phyloP scores from a whole-genome alignment of 75 land plant species.

The Picea sitchensis region DNA sequence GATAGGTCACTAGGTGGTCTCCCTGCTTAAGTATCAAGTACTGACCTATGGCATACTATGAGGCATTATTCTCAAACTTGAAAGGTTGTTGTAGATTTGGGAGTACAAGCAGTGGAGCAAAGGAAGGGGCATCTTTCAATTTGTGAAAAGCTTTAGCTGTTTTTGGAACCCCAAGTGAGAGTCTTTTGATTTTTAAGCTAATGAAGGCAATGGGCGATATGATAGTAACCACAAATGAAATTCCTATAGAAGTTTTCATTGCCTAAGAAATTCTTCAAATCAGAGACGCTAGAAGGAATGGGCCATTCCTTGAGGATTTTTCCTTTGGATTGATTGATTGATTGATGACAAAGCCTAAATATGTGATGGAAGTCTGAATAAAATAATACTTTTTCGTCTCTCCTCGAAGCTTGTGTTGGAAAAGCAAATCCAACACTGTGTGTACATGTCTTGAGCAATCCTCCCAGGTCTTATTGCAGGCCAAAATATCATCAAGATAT shows the following conservation, averaged over 20 bases:
- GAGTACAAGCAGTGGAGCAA: not conserved
- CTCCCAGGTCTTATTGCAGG: not conserved
- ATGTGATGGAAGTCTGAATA: not conserved
- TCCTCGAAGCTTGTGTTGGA: not conserved
- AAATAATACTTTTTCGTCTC: not conserved
- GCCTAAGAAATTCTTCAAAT: not conserved
- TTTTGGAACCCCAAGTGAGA: not conserved
- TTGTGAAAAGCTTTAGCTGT: not conserved
- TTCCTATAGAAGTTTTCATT: not conserved
- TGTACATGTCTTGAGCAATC: no score
- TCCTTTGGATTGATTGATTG: not conserved
- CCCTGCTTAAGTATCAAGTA: not conserved
- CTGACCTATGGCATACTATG: not conserved
- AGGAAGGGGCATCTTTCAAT: not conserved
- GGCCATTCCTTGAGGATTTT: not conserved
- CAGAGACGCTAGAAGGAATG: not conserved
- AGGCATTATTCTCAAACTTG: not conserved
- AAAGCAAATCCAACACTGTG: not conserved
- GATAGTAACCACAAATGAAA: not conserved
- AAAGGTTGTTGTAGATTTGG: not conserved
- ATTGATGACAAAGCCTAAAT: not conserved
- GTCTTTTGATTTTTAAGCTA: not conserved
- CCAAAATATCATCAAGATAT: not conserved
- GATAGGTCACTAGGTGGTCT: not conserved
- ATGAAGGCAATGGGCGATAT: not conserved